Percentiles rank a stretch among this genome's conserved stretches.
phyloP scores from a whole-genome alignment of 768 basidiomycete genomes.

The Trichaptum fuscoviolaceum region DNA sequence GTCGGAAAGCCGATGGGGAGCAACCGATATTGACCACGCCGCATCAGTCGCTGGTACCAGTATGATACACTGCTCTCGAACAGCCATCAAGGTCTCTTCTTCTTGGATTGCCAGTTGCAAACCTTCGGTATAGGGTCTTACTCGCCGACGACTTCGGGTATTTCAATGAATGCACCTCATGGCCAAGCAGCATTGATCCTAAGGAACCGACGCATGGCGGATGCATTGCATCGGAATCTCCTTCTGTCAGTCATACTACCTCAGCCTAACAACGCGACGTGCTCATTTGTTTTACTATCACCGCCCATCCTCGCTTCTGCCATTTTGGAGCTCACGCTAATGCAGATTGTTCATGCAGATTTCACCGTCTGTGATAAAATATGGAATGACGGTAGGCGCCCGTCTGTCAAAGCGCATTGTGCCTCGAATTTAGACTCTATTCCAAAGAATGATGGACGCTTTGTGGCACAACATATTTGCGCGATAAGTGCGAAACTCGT shows the following conservation, averaged over 20 bases:
- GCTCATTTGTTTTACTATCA: not conserved
- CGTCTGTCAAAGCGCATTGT: not conserved
- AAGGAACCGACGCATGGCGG: not conserved
- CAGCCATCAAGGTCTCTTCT: not conserved
- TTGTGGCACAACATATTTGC: too few relatives aligned
- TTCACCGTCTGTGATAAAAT: not conserved
- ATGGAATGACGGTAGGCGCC: not conserved
- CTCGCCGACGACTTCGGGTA: not conserved
- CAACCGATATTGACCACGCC: not conserved
- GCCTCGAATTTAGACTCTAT: too few relatives aligned
- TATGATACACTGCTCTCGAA: not conserved
- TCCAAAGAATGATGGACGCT: too few relatives aligned
- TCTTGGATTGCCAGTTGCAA: not conserved
- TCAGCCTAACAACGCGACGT: not conserved
- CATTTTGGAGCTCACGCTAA: not conserved
- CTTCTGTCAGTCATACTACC: not conserved
- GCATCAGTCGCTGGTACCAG: not conserved
- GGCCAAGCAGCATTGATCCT: not conserved
- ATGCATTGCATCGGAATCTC: not conserved
- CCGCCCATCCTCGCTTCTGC: not conserved
- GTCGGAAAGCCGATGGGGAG: not conserved
- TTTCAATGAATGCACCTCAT: not conserved
- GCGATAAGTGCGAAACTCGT: too few relatives aligned
- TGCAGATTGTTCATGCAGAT: too few relatives aligned
- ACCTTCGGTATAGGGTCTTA: not conserved